Evolutionary conservation across 179 eudicot species (phyloP), one percentile per base, ranked within the genome.

Genomic region (Corrigiola litoralis): DNA sequence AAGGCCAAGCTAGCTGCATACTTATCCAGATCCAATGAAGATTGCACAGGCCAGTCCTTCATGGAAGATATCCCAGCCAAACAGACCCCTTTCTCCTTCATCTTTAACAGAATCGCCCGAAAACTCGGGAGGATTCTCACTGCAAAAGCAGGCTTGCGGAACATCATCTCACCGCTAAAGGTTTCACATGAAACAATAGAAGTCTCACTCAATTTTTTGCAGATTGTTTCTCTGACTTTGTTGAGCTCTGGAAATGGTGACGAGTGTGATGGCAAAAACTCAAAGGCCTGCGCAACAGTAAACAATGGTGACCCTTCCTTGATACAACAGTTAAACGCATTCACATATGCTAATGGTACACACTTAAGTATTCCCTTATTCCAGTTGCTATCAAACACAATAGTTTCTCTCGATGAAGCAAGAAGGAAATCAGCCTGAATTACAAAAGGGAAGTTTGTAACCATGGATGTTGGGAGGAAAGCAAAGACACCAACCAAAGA

Each of bases 361-460:
- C 66, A 70, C 4, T 68, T 50, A 17, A 80, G 79, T 18, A 81
- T 78, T 14, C 77, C 78, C 3, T 20, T 27, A 21, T 81, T 81
- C 78, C 85, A 81, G 17, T 52, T 66, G 58, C 66, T 69, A 61
- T 77, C 75, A 33, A 77, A 58, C 6, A 71, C 52, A 24, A 81
- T 81, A 17, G 49, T 49, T 64, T 72, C 80, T 25, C 82, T 60
- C 1, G 82, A 78, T 31, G 80, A 81, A 37, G 80, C 49, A 17
- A 81, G 78, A 18, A 78, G 20, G 58, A 81, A 78, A 38, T 78
- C 82, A 0, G 80, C 78, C 6, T 78, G 80, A 2, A 72, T 60
- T 16, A 81, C 42, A 24, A 81, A 78, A 1, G 80, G 82, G 21
- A 75, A 75, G 55, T 75, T 75, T 17, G 82, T 78, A 6, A 69